Evolutionary conservation across 805 yeast species (phyloP), one percentile per base, ranked within the genome.

Genomic region (Kodamaea kakaduensis): DNA sequence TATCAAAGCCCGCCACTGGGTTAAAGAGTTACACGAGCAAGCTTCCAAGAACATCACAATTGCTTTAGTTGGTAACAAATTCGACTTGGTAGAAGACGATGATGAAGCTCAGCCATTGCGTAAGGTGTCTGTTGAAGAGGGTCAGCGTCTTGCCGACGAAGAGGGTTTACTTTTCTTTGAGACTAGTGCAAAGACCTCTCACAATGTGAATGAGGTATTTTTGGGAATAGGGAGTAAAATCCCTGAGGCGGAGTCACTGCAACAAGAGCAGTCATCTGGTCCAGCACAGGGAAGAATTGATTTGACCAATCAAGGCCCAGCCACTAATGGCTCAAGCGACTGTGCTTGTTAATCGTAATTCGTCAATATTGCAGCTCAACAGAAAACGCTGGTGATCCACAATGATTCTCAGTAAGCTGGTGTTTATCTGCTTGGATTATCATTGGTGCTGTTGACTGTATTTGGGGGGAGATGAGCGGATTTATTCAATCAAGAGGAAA

Each of bases 1-100:
- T 51, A 81, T 88, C 50, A 88, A 42, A 61, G 97, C 97, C 6
- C 83, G 97, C 51, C 97, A 90, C 63, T 90, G 98, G 98, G 96
- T 90, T 37, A 84, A 84, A 54, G 97, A 90, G 58, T 73, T 90
- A 47, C 95, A 87, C 54, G 95, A 89, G 47, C 97, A 89, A 62
- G 97, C 97, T 13, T 73, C 84, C n/a, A 84, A 85, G 45, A 89
- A 83, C 44, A 90, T 90, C 34, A 78, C 87, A 39, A 88, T 90
- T 58, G 97, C 97, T 3, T 70, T 90, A 24, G 96, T 89, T 18
- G 98, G 96, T 24, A 90, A 89, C 68, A 90, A 90, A 64, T 75
- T 77, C 41, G 98, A 90, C 61, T 67, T 90, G 43, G 75, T 81
- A 9, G 80, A 78, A 37, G 68, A 69, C 14, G 72, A 70, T 12